phyloP scores from a whole-genome alignment of 352 stramenopile species.

The Globisporangium takayamanum region DNA sequence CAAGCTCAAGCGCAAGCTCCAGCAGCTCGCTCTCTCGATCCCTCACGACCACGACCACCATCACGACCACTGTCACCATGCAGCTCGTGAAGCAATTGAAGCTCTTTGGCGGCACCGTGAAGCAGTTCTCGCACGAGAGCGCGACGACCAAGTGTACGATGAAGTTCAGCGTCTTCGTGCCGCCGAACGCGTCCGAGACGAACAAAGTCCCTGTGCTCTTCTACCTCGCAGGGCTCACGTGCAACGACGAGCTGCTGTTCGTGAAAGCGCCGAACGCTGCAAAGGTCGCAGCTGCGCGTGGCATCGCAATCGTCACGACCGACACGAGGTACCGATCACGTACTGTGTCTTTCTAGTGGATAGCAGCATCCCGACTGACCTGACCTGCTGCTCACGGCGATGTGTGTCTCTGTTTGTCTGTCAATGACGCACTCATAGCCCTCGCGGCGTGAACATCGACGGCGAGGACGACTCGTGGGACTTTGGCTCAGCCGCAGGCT shows the following conservation, averaged over 20 bases:
- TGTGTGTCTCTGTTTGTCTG: neutral
- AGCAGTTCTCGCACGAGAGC: constrained; percentile 84
- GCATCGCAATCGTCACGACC: constrained; percentile 92
- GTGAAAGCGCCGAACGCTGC: constrained; percentile 92
- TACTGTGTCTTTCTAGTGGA: neutral
- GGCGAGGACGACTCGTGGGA: constrained; percentile 95
- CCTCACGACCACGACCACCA: too few species aligned
- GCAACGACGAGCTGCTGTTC: constrained; percentile 94
- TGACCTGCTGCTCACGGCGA: neutral
- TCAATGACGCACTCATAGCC: constrained; percentile 27
- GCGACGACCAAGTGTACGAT: constrained; percentile 79
- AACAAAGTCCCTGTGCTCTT: constrained; percentile 88
- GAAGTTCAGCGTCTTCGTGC: constrained; percentile 90
- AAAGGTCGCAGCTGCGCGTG: constrained; percentile 80
- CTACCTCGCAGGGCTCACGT: constrained; percentile 96
- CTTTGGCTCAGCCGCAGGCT: constrained; percentile 95
- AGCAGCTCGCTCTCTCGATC: neutral
- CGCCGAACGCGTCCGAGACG: constrained; percentile 46
- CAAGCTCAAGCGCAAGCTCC: neutral
- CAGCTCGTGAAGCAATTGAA: constrained; percentile 73
- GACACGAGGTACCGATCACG: constrained; percentile 79
- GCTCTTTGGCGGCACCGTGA: constrained; percentile 72
- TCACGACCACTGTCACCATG: constrained; percentile 18
- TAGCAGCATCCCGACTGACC: neutral
- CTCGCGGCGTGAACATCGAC: constrained; percentile 86